Conservation (phyloP, 2,329 filamentous ascomycete species). For the Epichloe uncinata region DNA sequence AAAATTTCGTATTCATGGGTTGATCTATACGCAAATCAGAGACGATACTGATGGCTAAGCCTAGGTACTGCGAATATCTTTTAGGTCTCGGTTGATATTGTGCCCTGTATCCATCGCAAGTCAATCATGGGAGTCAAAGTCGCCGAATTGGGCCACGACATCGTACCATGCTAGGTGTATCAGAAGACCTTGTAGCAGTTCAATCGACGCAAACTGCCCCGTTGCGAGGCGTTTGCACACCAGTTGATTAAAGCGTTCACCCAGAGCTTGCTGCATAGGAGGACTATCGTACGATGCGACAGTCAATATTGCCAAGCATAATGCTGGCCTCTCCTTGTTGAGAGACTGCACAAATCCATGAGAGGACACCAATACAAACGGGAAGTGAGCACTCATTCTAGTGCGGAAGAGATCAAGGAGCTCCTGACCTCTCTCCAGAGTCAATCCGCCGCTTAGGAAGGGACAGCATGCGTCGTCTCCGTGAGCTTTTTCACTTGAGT, state of each 20-base stretch:
- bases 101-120: conserved; percentile 11
- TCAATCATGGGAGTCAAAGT: background rate
- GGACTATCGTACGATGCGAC: conserved; percentile 12
- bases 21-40: conserved; percentile 18
- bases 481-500: conserved; percentile 6
- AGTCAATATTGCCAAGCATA: conserved; percentile 18
- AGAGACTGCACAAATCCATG: background rate
- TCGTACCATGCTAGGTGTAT: conserved; percentile 19
- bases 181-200: conserved; percentile 19
- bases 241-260: conserved; percentile 16
- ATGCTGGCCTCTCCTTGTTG: conserved; percentile 9
- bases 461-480: conserved; percentile 10
- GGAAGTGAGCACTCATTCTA: conserved; percentile 16
- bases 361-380: conserved; percentile 15
- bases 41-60: conserved; percentile 18
- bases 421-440: conserved; percentile 13
- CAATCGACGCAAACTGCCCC: conserved; percentile 15
- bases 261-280: conserved; percentile 13
- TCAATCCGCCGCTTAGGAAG: conserved; percentile 12
- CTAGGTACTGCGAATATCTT: conserved; percentile 17
- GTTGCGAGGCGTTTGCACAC: conserved; percentile 12
- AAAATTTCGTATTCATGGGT: conserved; percentile 14
- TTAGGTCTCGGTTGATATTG: conserved; percentile 18
- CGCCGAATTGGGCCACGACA: too few relatives aligned
- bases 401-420: conserved; percentile 13